phyloP scores from a whole-genome alignment of 2,329 filamentous ascomycete genomes.

The Dactylellina leptospora region DNA sequence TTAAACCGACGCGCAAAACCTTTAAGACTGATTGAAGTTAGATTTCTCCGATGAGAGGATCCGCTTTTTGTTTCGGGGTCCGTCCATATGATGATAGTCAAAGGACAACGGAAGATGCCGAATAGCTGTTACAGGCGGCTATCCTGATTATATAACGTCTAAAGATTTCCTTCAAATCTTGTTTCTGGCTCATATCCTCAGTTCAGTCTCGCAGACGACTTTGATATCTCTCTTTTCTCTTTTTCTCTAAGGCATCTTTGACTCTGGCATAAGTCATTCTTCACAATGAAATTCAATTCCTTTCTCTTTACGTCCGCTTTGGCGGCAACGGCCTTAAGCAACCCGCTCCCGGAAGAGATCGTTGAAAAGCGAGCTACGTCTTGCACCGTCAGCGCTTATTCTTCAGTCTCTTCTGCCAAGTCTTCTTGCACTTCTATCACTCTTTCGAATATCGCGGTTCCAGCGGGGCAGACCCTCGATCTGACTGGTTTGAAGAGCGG shows the following conservation, averaged over 20 bases:
- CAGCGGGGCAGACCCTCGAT: constrained; percentile 5
- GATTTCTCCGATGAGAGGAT: constrained; percentile 16
- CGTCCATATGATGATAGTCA: neutral
- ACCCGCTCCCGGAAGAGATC: constrained; percentile 11
- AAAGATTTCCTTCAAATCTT: neutral
- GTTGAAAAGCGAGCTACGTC: constrained; percentile 32
- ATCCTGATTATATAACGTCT: neutral
- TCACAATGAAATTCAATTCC: constrained; percentile 22
- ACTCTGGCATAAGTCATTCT: neutral
- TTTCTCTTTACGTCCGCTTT: constrained; percentile 5
- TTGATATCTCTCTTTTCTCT: neutral
- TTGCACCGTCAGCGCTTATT: neutral
- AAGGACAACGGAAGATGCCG: neutral
- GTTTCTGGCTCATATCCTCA: neutral
- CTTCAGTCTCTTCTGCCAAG: neutral
- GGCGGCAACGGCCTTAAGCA: constrained; percentile 12
- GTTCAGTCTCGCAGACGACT: neutral
- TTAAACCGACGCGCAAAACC: constrained; percentile 15
- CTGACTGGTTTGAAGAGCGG: neutral
- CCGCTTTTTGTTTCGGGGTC: neutral
- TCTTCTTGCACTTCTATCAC: constrained; percentile 5
- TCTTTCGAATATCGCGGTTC: constrained; percentile 2
- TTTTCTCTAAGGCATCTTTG: neutral
- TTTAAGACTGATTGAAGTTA: neutral
- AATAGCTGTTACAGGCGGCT: neutral